These are phyloP conservation scores for Didymella sp. DNA, from an alignment of 2,329 filamentous ascomycete genomes.

Conservation along the genomic window DNA sequence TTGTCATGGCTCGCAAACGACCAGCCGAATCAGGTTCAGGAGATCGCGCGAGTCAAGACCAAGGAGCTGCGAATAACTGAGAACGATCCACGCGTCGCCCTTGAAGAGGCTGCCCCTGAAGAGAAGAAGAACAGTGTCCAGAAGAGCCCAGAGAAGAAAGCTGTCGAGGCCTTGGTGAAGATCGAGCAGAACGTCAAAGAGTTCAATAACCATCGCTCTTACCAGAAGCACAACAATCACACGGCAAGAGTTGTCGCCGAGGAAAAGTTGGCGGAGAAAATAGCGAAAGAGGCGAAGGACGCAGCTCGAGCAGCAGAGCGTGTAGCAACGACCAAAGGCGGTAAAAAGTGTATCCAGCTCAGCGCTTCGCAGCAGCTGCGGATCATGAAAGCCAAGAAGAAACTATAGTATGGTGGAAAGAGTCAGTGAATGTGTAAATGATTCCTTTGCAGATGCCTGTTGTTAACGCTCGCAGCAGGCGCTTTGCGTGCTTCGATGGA, in stretches of 20 bases:
- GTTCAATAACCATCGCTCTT: background rate
- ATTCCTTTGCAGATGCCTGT: background rate
- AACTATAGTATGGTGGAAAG: background rate
- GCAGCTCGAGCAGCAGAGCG: background rate
- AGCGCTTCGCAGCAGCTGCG: background rate
- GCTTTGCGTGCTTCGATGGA: background rate
- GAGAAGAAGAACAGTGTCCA: background rate
- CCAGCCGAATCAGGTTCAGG: background rate
- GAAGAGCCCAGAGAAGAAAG: background rate
- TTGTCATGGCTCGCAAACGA: background rate
- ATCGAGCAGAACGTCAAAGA: background rate
- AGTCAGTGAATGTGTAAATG: background rate
- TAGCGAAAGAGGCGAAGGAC: background rate
- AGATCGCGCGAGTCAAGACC: slow-evolving; percentile 1
- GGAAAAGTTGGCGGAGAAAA: background rate
- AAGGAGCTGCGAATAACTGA: slow-evolving; percentile 3
- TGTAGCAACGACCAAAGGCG: background rate
- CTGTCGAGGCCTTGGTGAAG: background rate
- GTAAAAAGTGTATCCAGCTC: background rate
- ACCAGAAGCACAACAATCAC: background rate
- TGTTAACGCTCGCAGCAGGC: background rate
- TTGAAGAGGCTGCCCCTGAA: background rate
- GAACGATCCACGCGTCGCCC: background rate
- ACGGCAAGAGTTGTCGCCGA: background rate
- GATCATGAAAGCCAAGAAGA: background rate